A percentile compares a stretch with the other conserved stretches of the same genome.
Conservation (phyloP, 257 asterid genomes). For the Agastache rugosa region DNA sequence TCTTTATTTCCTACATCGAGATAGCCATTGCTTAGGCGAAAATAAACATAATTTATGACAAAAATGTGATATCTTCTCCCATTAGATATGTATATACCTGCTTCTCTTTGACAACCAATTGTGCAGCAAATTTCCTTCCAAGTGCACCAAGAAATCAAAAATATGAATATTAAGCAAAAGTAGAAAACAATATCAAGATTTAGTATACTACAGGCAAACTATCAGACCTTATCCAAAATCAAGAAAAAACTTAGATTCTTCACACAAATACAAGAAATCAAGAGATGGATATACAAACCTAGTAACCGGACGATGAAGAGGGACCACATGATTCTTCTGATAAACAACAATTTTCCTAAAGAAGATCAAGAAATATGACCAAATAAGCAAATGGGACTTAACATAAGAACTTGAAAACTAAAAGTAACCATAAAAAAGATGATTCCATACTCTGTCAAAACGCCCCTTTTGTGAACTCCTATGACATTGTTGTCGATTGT, state of each 20-base stretch:
- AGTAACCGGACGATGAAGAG: constrained; percentile 73
- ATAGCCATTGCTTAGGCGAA: constrained; percentile 2
- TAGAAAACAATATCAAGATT: background rate
- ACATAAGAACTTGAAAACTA: background rate
- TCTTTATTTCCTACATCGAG: constrained; percentile 40
- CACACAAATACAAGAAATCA: constrained; percentile 12
- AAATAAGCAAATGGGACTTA: constrained; percentile 3
- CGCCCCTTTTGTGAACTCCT: constrained; percentile 59
- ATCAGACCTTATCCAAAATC: background rate
- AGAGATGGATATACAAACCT: constrained; percentile 50
- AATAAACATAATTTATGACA: background rate
- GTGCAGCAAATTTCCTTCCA: constrained; percentile 65
- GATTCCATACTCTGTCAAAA: constrained; percentile 57
- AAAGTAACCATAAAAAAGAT: background rate
- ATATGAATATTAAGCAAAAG: background rate
- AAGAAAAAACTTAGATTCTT: constrained; percentile 3
- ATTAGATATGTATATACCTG: constrained; percentile 46
- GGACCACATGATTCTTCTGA: constrained; percentile 54
- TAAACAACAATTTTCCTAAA: constrained; percentile 53
- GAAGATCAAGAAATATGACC: constrained; percentile 22
- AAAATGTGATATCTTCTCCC: no score
- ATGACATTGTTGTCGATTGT: constrained; percentile 60
- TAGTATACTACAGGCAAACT: background rate
- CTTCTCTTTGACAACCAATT: constrained; percentile 55
- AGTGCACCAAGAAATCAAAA: constrained; percentile 21